These are phyloP conservation scores for Stephanocyclus meneghinianus DNA, from an alignment of 352 stramenopile species.

Conservation along the genomic window DNA sequence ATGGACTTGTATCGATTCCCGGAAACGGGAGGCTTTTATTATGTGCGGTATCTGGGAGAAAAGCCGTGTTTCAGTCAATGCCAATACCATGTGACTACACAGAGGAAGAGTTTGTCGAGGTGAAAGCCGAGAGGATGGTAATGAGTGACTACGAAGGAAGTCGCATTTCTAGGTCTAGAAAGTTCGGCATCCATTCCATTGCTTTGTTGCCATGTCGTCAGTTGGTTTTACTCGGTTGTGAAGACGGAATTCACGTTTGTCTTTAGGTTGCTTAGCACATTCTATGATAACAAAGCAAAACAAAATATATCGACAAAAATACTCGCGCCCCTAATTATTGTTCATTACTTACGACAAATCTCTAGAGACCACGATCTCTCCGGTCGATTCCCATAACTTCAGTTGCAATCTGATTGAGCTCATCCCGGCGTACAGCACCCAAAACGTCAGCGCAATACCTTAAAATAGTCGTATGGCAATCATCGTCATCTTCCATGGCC, in stretches of 20 bases:
- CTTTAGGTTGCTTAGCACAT: conserved; percentile 7
- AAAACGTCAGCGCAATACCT: conserved; percentile 80
- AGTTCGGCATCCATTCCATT: conserved; percentile 36
- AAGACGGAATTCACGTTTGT: conserved; percentile 42
- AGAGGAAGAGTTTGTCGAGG: conserved; percentile 1
- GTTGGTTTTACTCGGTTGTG: conserved; percentile 37
- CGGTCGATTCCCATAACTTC: not conserved
- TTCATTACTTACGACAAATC: not conserved
- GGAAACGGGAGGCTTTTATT: conserved; percentile 23
- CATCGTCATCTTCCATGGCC: conserved; percentile 72
- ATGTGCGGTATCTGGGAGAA: conserved; percentile 34
- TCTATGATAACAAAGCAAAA: not conserved
- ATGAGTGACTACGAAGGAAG: conserved; percentile 43
- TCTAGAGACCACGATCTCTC: not conserved
- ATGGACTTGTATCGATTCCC: conserved; percentile 45
- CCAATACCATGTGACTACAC: not conserved
- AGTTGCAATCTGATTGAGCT: conserved; percentile 54
- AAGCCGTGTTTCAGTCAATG: conserved; percentile 45
- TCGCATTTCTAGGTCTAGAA: conserved; percentile 36
- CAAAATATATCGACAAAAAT: not conserved
- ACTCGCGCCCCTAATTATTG: not conserved
- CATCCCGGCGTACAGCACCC: conserved; percentile 70
- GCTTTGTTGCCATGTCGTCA: conserved; percentile 38
- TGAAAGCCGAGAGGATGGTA: conserved; percentile 33
- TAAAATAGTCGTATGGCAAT: conserved; percentile 74